Conservation (phyloP, 257 asterid genomes). For the Schizonepeta tenuifolia region DNA sequence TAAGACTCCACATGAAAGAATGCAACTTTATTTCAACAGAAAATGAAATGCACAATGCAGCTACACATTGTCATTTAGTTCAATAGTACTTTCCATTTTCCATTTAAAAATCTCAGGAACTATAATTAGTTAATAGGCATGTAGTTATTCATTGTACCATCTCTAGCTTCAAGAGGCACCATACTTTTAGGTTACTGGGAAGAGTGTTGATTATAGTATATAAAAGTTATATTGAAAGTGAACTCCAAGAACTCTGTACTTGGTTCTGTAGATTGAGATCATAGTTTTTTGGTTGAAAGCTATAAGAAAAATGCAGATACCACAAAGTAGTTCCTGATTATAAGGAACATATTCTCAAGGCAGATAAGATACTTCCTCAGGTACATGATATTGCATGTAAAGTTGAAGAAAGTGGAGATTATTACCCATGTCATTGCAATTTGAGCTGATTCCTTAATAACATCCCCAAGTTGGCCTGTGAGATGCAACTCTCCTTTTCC, state of each 20-base stretch:
- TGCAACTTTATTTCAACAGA: slow-evolving; percentile 16
- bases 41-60: slow-evolving; percentile 24
- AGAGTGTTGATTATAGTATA: slow-evolving; percentile 9
- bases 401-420: slow-evolving; percentile 19
- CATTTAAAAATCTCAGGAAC: slow-evolving; percentile 7
- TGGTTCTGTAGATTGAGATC: slow-evolving; percentile 19
- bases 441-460: slow-evolving; percentile 97
- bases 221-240: slow-evolving; percentile 19
- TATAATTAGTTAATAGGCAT: slow-evolving; percentile 1
- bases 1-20: background rate
- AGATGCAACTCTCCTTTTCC: slow-evolving; percentile 98
- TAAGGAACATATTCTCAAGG: slow-evolving; percentile 6
- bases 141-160: slow-evolving; percentile 12
- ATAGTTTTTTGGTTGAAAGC: slow-evolving; percentile 22
- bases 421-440: slow-evolving; percentile 98
- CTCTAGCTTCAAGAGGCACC: slow-evolving; percentile 19
- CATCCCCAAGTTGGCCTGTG: slow-evolving; percentile 98
- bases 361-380: background rate
- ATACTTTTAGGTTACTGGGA: slow-evolving; percentile 10
- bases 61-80: background rate
- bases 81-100: slow-evolving; percentile 17
- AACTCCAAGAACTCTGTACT: slow-evolving; percentile 9
- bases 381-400: slow-evolving; percentile 17
- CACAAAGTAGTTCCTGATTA: slow-evolving; percentile 17
- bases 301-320: slow-evolving; percentile 21